A percentile compares a stretch with the other conserved stretches of the same genome.
Evolutionary conservation across 768 basidiomycete genomes (phyloP).

Genomic region (Auricularia auricula-judae): DNA sequence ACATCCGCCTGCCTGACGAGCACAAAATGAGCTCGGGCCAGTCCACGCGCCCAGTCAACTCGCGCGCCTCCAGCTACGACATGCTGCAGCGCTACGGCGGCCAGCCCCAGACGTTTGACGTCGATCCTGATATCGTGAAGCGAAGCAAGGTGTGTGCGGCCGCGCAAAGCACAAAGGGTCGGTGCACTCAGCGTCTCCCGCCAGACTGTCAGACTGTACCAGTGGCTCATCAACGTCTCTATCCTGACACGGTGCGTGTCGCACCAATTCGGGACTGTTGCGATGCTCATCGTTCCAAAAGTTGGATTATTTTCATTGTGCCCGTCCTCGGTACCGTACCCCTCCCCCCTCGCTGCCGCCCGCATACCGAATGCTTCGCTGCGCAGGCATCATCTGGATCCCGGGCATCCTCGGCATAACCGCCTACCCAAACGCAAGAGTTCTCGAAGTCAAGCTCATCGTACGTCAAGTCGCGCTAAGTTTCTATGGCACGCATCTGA

Average conservation of each 20-base stretch:
- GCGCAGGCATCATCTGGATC: conserved; percentile 43
- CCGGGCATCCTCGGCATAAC: conserved; percentile 63
- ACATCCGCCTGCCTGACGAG: not conserved
- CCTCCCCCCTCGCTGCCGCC: not conserved
- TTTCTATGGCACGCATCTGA: not conserved
- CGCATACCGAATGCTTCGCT: not conserved
- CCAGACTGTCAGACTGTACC: conserved; percentile 53
- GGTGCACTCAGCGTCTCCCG: not conserved
- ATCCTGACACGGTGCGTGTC: conserved; percentile 46
- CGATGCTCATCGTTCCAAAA: not conserved
- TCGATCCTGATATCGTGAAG: not conserved
- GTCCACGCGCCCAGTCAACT: not conserved
- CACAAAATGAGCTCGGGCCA: not conserved
- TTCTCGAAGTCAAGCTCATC: conserved; percentile 22
- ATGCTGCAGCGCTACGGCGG: not conserved
- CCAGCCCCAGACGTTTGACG: not conserved
- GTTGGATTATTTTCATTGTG: conserved; percentile 67
- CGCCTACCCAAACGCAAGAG: conserved; percentile 35
- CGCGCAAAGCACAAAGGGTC: not conserved
- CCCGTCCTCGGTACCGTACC: conserved; percentile 39
- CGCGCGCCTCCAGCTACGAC: not conserved
- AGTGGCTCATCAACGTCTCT: conserved; percentile 64
- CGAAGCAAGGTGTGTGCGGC: not conserved
- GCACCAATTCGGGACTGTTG: not conserved
- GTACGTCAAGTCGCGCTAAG: conserved; percentile 2